These are phyloP conservation scores for Fragilaria radians DNA, from an alignment of 108 stramenopile genomes.

Conservation along the genomic window DNA sequence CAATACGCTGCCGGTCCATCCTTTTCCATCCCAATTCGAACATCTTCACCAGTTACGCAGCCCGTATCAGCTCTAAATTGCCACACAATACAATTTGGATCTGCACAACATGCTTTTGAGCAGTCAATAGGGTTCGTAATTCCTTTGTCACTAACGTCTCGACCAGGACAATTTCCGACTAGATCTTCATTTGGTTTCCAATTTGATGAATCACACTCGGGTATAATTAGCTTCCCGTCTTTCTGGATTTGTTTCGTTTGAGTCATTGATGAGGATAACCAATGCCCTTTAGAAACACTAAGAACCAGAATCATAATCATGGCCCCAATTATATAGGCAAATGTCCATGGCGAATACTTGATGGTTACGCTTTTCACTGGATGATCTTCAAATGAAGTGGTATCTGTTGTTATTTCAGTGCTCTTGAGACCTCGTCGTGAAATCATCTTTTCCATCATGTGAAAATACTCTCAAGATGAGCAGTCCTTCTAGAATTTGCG, in stretches of 20 bases:
- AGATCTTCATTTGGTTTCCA: conserved; percentile 46
- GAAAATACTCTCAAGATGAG: no score
- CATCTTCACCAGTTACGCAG: conserved; percentile 40
- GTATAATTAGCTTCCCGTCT: conserved; percentile 10
- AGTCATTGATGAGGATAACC: no score
- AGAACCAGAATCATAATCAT: no score
- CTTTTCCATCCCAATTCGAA: conserved; percentile 47
- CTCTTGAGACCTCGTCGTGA: no score
- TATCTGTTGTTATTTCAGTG: no score
- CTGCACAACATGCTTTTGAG: conserved; percentile 29
- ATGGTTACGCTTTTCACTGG: no score
- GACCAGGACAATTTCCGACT: conserved; percentile 37
- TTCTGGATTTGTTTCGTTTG: conserved; percentile 1
- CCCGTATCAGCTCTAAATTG: conserved; percentile 40
- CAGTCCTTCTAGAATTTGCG: no score
- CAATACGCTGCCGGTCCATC: conserved; percentile 43
- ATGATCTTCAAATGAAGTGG: no score
- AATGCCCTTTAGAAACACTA: no score
- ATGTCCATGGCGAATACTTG: no score
- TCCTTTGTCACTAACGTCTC: conserved; percentile 7
- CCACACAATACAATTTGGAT: conserved; percentile 35
- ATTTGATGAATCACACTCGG: conserved; percentile 22
- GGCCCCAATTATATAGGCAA: no score
- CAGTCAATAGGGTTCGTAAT: conserved; percentile 24
- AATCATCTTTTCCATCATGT: no score